A percentile compares a stretch with the other conserved stretches of the same genome.
Conservation (phyloP, 768 basidiomycete species). For the Brasilioporus rufonigricans region DNA sequence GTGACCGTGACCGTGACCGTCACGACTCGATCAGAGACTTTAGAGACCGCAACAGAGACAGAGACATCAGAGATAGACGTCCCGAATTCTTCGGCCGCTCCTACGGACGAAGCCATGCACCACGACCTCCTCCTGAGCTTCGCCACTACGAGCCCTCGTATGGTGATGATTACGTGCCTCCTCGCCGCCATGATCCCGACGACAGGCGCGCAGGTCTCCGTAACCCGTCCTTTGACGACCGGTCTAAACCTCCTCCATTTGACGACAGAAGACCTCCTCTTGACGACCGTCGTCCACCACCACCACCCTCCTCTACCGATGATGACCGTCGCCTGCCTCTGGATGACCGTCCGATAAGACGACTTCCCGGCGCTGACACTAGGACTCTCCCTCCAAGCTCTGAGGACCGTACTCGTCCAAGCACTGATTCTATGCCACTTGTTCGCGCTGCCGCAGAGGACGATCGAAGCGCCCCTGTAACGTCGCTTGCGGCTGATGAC, state of each 20-base stretch:
- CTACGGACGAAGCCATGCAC: slow-evolving; percentile 39
- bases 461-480: slow-evolving; percentile 26
- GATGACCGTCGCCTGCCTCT: slow-evolving; percentile 26
- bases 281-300: slow-evolving; percentile 27
- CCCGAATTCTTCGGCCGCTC: slow-evolving; percentile 38
- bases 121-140: slow-evolving; percentile 44
- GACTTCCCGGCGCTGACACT: slow-evolving; percentile 21
- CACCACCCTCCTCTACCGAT: neutral
- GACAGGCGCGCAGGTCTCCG: slow-evolving; percentile 27
- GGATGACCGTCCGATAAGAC: slow-evolving; percentile 35
- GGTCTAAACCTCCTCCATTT: slow-evolving; percentile 23
- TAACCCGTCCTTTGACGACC: slow-evolving; percentile 19
- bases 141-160: slow-evolving; percentile 50
- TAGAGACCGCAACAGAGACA: slow-evolving; percentile 33
- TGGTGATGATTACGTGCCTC: slow-evolving; percentile 31
- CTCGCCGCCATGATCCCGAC: slow-evolving; percentile 35
- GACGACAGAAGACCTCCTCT: slow-evolving; percentile 32
- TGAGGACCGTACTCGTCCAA: slow-evolving; percentile 23
- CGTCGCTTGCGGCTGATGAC: slow-evolving; percentile 24
- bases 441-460: slow-evolving; percentile 21
- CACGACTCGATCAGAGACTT: slow-evolving; percentile 15
- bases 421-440: slow-evolving; percentile 18
- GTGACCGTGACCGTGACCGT: slow-evolving; percentile 35
- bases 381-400: slow-evolving; percentile 12
- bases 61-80: slow-evolving; percentile 35